Evolutionary conservation across 108 stramenopile species (phyloP), one percentile per base, ranked within the genome.

Genomic region (Cylindrotheca fusiformis): DNA sequence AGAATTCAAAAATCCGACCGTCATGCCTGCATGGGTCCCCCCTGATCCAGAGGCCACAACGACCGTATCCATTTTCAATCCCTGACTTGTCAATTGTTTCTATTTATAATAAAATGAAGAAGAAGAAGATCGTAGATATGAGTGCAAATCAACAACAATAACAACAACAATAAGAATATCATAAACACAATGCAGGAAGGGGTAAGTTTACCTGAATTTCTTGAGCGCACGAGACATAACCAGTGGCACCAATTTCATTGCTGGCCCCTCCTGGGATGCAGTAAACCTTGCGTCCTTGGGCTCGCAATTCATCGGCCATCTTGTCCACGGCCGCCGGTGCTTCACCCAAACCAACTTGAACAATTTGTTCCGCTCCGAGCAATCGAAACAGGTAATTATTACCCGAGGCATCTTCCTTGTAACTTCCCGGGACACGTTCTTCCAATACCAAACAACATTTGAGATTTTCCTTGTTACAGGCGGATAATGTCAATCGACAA

Each of bases 11-110:
- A 71, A 48, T 8, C 69, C 75, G 27, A 68, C 62, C 2, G 63
- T 29, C 23, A 76, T 36, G 23, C 75, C 75, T 31, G 75, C 57
- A 41, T 76, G 69, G 1, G 75, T 76, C 14, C 75, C 75, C 12
- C 57, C 51, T 1, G 46, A 49, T 8, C 75, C 75, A 23, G 69
- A 58, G 1, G 69, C 69, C 18, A 23, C 26, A 14, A 64, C 63
- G 21, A 76, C 36, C 33, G 31, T 17, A 36, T 58, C 32, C 22
- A 58, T 22, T 20, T 58, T 4, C 6, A 41, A 10, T 6, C 14
- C 36, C 14, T 41, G 36, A 14, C 10, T 14, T 6, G 36, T 14
- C 6, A 14, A 6, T 58, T 58, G 57, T 58, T 58, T 32, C 57
- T 58, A 21, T n/a, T n/a, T 10, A 41, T 41, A 41, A 58, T 2